phyloP scores from a whole-genome alignment of 768 basidiomycete species.

The Tricholoma sp. region DNA sequence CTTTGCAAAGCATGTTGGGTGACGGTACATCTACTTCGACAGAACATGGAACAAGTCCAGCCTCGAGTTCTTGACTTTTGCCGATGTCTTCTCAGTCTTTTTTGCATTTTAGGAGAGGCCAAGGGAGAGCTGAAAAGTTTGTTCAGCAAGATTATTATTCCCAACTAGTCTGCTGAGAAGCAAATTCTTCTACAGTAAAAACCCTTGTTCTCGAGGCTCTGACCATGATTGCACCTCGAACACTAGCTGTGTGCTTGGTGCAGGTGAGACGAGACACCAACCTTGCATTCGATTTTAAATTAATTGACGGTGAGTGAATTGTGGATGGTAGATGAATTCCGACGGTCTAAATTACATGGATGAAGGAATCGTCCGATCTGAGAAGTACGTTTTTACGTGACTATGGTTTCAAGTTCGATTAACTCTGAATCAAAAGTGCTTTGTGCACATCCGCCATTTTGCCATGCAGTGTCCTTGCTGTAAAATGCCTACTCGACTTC shows the following conservation, averaged over 20 bases:
- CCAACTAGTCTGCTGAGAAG: neutral
- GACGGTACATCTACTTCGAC: conserved; percentile 18
- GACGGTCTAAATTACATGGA: neutral
- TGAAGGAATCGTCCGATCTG: conserved; percentile 7
- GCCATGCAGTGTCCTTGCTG: conserved; percentile 8
- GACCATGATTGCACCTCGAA: conserved; percentile 15
- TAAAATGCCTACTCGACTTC: conserved; percentile 25
- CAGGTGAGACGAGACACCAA: conserved; percentile 15
- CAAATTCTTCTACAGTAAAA: conserved; percentile 28
- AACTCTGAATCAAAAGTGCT: neutral
- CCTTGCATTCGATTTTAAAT: conserved; percentile 20
- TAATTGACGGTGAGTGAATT: conserved; percentile 27
- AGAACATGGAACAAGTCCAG: conserved; percentile 7
- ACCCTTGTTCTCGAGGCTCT: conserved; percentile 28
- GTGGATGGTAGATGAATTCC: neutral
- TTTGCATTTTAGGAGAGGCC: conserved; percentile 19
- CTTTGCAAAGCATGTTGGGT: conserved; percentile 25
- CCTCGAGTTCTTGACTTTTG: conserved; percentile 17
- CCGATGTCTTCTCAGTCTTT: conserved; percentile 23
- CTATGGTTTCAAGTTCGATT: neutral
- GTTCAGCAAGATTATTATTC: conserved; percentile 1
- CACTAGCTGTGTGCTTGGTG: conserved; percentile 13
- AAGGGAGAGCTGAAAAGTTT: conserved; percentile 18
- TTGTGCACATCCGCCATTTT: neutral
- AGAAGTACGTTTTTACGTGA: neutral